phyloP scores from a whole-genome alignment of 73 alveolate genomes.

The Symbiodinium pilosum region DNA sequence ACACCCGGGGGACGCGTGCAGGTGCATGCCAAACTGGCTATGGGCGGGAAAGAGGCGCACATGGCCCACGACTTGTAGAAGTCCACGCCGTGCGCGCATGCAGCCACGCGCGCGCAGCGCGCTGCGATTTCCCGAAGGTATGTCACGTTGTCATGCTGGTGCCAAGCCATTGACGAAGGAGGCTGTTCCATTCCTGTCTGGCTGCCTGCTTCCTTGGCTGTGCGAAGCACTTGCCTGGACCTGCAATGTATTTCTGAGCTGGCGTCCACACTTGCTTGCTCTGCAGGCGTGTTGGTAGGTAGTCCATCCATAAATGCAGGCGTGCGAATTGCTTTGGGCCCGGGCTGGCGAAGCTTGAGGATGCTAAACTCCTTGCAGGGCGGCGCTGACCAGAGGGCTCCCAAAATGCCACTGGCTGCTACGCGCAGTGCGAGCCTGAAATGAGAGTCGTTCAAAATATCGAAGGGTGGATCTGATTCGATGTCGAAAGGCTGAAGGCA shows the following conservation, averaged over 20 bases:
- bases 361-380: background rate
- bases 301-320: background rate
- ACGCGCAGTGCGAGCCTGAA: background rate
- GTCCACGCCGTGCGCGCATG: background rate
- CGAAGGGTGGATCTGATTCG: background rate
- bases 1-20: background rate
- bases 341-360: background rate
- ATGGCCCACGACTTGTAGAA: background rate
- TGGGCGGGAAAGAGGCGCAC: background rate
- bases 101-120: background rate
- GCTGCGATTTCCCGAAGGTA: background rate
- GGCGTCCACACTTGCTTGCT: no score
- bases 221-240: background rate
- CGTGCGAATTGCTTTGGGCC: background rate
- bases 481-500: no score
- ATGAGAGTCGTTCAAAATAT: background rate
- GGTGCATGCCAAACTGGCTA: background rate
- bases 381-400: background rate
- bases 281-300: background rate
- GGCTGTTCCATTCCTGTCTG: background rate
- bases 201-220: background rate
- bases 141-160: background rate
- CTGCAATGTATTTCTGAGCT: background rate
- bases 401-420: background rate
- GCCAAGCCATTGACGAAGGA: background rate